phyloP scores from a whole-genome alignment of 352 stramenopile species.

The Phytophthora colocasiae region DNA sequence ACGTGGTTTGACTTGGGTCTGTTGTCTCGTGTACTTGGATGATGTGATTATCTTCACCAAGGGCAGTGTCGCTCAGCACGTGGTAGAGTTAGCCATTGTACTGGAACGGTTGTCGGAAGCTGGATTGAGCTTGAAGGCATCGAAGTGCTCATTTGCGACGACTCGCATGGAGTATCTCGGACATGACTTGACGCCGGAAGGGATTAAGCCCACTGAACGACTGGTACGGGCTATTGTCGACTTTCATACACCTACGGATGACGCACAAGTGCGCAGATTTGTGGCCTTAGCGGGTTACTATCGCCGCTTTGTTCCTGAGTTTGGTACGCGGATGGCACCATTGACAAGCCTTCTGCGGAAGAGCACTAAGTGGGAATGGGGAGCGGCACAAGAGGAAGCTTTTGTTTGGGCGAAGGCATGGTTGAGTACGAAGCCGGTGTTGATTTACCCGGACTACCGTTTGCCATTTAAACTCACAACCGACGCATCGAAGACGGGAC shows the following conservation, averaged over 20 bases:
- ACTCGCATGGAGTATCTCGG: constrained; percentile 32
- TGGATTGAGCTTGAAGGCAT: constrained; percentile 22
- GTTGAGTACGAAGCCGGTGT: constrained; percentile 6
- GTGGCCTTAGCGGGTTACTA: constrained; percentile 40
- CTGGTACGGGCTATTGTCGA: constrained; percentile 6
- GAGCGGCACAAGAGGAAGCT: constrained; percentile 10
- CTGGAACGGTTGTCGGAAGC: background rate
- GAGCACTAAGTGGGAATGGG: constrained; percentile 25
- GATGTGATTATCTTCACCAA: constrained; percentile 38
- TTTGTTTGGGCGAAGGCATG: constrained; percentile 27
- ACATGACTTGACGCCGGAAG: constrained; percentile 20
- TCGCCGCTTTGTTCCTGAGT: constrained; percentile 24
- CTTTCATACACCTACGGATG: constrained; percentile 17
- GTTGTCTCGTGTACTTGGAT: constrained; percentile 33
- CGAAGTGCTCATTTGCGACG: constrained; percentile 30
- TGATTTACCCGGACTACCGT: constrained; percentile 38
- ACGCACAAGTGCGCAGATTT: constrained; percentile 16
- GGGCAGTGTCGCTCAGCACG: constrained; percentile 12
- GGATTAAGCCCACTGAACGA: constrained; percentile 5
- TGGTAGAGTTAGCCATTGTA: constrained; percentile 25
- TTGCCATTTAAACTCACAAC: background rate
- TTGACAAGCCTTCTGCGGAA: constrained; percentile 33
- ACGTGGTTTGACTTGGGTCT: constrained; percentile 23
- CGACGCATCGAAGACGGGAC: constrained; percentile 27
- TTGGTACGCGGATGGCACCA: constrained; percentile 18